phyloP scores from a whole-genome alignment of 768 basidiomycete species.

The Suillus plorans region DNA sequence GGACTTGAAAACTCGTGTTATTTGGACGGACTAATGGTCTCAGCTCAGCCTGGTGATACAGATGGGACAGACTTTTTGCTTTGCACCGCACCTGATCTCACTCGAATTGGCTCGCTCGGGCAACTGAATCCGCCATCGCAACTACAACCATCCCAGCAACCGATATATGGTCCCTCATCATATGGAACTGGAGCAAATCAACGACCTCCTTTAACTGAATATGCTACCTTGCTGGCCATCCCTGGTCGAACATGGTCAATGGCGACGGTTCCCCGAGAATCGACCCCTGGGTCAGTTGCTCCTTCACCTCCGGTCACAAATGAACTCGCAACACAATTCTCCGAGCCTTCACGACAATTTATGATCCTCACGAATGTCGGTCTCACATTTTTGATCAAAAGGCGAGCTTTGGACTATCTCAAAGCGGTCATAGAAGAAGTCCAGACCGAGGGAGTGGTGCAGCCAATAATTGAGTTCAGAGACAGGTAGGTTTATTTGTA shows the following conservation, averaged over 20 bases:
- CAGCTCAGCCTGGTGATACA: constrained; percentile 71
- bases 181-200: constrained; percentile 42
- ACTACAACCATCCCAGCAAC: constrained; percentile 36
- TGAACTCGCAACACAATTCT: constrained; percentile 81
- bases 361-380: constrained; percentile 89
- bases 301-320: constrained; percentile 63
- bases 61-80: constrained; percentile 75
- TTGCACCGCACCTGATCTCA: constrained; percentile 74
- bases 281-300: constrained; percentile 33
- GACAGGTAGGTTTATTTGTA: constrained; percentile 54
- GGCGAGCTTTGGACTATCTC: constrained; percentile 83
- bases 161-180: constrained; percentile 38
- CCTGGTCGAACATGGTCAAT: constrained; percentile 86
- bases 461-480: constrained; percentile 80
- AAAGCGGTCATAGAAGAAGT: constrained; percentile 80
- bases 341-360: constrained; percentile 73
- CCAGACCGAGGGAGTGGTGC: constrained; percentile 71
- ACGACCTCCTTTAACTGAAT: constrained; percentile 71
- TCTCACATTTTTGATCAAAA: constrained; percentile 75
- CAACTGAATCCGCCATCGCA: constrained; percentile 51
- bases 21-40: constrained; percentile 62
- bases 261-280: constrained; percentile 48
- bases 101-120: constrained; percentile 67
- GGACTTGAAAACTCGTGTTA: constrained; percentile 65
- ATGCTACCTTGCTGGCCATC: constrained; percentile 74